Percentiles rank a stretch among this genome's conserved stretches.
These are phyloP conservation scores for Cyberlindnera mississippiensis DNA, from an alignment of 805 yeast species.

Conservation along the genomic window DNA sequence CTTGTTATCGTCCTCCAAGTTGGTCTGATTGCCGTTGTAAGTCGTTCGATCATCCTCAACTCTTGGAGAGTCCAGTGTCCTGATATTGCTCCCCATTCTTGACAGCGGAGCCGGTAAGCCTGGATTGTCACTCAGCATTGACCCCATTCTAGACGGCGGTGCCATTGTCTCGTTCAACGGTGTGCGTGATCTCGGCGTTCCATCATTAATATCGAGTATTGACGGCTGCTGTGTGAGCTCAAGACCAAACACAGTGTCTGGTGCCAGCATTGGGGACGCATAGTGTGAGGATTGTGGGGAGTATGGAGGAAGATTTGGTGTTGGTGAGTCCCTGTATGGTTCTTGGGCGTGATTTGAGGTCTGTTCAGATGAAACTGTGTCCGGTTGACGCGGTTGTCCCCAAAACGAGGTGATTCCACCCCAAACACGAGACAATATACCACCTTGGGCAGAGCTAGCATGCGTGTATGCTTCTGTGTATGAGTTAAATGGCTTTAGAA, in stretches of 20 bases:
- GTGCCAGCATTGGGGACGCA: constrained; percentile 27
- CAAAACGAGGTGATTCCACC: constrained; percentile 34
- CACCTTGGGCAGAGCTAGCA: constrained; percentile 17
- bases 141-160: constrained; percentile 16
- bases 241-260: constrained; percentile 11
- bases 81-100: constrained; percentile 20
- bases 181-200: constrained; percentile 11
- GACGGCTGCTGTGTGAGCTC: constrained; percentile 22
- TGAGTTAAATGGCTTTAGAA: constrained; percentile 56
- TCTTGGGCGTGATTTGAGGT: constrained; percentile 1
- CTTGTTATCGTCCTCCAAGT: constrained; percentile 46
- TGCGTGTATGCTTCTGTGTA: constrained; percentile 29
- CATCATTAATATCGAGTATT: constrained; percentile 12
- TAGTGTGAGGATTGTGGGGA: constrained; percentile 26
- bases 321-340: constrained; percentile 11
- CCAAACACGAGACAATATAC: constrained; percentile 31
- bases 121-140: too few relatives aligned
- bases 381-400: constrained; percentile 12
- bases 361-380: not conserved
- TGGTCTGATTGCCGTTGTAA: constrained; percentile 55
- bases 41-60: constrained; percentile 38
- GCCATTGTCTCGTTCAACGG: constrained; percentile 5
- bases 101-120: constrained; percentile 12
- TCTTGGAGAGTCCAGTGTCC: constrained; percentile 28
- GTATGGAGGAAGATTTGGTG: constrained; percentile 1